phyloP scores from a whole-genome alignment of 768 basidiomycete genomes.

The Mrakia frigida region DNA sequence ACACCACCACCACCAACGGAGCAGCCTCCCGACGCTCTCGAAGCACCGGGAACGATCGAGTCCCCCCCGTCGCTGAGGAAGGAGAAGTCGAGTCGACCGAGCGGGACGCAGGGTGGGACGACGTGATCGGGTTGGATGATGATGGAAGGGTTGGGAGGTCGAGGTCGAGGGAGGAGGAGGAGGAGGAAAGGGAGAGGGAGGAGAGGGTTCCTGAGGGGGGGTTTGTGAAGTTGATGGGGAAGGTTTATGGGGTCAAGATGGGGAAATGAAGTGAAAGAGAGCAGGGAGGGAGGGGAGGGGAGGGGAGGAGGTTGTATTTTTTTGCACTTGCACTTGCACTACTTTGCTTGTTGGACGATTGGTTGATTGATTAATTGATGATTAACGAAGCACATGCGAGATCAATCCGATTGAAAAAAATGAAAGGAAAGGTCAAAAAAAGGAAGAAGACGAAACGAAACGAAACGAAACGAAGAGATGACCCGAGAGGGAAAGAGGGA shows the following conservation, averaged over 20 bases:
- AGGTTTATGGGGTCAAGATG: constrained; percentile 17
- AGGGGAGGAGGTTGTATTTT: not conserved
- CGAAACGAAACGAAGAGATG: not conserved
- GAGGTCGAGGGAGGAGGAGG: not conserved
- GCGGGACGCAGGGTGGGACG: constrained; percentile 23
- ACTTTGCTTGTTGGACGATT: not conserved
- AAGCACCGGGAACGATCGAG: not conserved
- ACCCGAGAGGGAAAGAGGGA: not conserved
- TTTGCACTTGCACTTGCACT: not conserved
- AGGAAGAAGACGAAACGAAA: not conserved
- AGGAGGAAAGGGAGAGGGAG: not conserved
- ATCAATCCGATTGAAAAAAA: not conserved
- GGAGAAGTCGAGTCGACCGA: not conserved
- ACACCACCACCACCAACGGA: too few species aligned
- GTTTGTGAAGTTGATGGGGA: constrained; percentile 4
- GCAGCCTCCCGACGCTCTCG: not conserved
- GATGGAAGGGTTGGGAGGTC: not conserved
- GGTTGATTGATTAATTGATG: not conserved
- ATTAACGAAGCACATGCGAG: not conserved
- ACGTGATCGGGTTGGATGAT: not conserved
- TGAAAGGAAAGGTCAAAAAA: not conserved
- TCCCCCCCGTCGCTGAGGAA: not conserved
- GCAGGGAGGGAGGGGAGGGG: not conserved
- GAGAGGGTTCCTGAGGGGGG: not conserved
- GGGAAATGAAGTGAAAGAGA: not conserved